Conservation (phyloP, 768 basidiomycete species). For the Phaffia australis region DNA sequence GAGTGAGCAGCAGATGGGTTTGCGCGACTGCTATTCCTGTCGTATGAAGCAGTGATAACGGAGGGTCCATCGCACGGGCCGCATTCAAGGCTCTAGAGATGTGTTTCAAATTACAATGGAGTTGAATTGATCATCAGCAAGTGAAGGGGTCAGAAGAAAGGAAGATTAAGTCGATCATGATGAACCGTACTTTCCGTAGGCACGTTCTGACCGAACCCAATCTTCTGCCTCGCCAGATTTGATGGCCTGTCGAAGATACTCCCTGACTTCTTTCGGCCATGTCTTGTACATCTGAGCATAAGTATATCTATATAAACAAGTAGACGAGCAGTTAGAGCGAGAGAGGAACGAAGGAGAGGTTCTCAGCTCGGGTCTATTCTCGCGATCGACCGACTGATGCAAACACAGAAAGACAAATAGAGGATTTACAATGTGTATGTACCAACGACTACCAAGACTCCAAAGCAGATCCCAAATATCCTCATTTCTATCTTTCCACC, state of each 20-base stretch:
- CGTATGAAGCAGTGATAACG: slow-evolving; percentile 18
- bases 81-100: slow-evolving; percentile 2
- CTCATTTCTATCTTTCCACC: too few species aligned
- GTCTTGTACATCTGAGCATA: slow-evolving; percentile 12
- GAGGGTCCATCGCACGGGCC: slow-evolving; percentile 1
- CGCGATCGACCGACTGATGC: too few species aligned
- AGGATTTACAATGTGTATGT: too few species aligned
- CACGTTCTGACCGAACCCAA: not conserved
- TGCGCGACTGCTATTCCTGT: slow-evolving; percentile 15
- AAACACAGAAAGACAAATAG: too few species aligned
- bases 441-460: too few species aligned
- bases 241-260: slow-evolving; percentile 2
- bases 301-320: too few species aligned
- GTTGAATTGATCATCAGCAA: not conserved
- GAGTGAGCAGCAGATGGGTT: slow-evolving; percentile 2
- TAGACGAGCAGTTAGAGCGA: too few species aligned
- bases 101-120: too few species aligned
- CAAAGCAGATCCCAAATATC: too few species aligned
- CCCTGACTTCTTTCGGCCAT: slow-evolving; percentile 16
- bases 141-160: not conserved
- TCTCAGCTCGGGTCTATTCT: too few species aligned
- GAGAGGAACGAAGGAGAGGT: too few species aligned
- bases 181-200: not conserved
- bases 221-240: not conserved
- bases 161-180: not conserved